Conservation (phyloP, 2,329 filamentous ascomycete genomes). For the Fusarium cicatricum region DNA sequence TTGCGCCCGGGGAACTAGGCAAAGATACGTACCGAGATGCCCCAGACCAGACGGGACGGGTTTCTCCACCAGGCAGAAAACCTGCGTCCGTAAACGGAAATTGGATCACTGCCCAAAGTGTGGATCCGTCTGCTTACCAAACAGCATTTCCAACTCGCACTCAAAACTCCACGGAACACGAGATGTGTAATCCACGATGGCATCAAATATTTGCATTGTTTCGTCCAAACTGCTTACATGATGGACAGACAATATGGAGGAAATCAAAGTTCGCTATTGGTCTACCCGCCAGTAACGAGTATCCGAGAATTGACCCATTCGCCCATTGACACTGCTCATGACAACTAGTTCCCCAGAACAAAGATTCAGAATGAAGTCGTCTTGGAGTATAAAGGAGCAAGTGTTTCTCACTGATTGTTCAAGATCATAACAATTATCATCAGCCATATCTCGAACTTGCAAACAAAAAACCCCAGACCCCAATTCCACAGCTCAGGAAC, state of each 20-base stretch:
- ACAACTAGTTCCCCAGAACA: too few relatives aligned
- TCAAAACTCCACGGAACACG: conserved; percentile 18
- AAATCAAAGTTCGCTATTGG: background rate
- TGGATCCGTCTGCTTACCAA: conserved; percentile 1
- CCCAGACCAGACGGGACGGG: background rate
- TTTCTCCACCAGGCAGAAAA: too few relatives aligned
- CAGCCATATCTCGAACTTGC: background rate
- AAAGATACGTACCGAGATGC: background rate
- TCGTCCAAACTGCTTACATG: background rate
- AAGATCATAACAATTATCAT: background rate
- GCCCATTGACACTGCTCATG: background rate
- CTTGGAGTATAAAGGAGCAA: conserved; percentile 3
- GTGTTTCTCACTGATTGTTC: background rate
- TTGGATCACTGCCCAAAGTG: background rate
- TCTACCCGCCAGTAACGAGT: background rate
- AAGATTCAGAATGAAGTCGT: background rate
- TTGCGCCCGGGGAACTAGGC: background rate
- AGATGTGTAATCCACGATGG: conserved; percentile 12
- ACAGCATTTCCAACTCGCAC: background rate
- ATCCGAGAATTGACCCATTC: background rate
- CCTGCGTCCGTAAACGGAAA: conserved; percentile 1
- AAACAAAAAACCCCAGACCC: background rate
- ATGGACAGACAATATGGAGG: background rate
- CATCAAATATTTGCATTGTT: background rate
- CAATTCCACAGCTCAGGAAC: background rate